Evolutionary conservation across 805 yeast genomes (phyloP).

Genomic region (Saccharomycopsis sp.): DNA sequence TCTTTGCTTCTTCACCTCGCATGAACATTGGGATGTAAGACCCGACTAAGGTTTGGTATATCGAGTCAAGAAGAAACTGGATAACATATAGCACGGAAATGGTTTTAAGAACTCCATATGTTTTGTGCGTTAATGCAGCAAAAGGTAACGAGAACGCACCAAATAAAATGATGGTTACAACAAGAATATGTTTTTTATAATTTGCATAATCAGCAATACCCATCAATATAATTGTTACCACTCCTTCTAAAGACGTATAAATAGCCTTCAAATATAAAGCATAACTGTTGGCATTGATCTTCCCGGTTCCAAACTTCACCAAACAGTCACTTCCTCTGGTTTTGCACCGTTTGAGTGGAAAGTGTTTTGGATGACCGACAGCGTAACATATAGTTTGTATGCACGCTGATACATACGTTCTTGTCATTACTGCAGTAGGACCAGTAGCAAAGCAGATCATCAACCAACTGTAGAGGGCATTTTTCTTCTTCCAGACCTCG

Average conservation of each 20-base stretch:
- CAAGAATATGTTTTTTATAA: slow-evolving; percentile 31
- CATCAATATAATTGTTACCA: slow-evolving; percentile 32
- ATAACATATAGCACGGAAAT: slow-evolving; percentile 31
- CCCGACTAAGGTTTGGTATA: slow-evolving; percentile 35
- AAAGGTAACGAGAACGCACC: slow-evolving; percentile 34
- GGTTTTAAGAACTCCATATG: slow-evolving; percentile 25
- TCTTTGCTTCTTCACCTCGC: slow-evolving; percentile 27
- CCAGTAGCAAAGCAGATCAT: slow-evolving; percentile 36
- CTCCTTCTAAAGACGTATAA: slow-evolving; percentile 34
- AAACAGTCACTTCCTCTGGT: slow-evolving; percentile 34
- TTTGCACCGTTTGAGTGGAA: slow-evolving; percentile 22
- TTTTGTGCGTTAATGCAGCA: slow-evolving; percentile 27
- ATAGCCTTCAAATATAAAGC: slow-evolving; percentile 34
- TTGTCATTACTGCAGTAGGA: slow-evolving; percentile 36
- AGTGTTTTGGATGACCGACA: slow-evolving; percentile 25
- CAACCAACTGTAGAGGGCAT: slow-evolving; percentile 31
- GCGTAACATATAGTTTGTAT: slow-evolving; percentile 33
- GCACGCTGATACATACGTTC: slow-evolving; percentile 36
- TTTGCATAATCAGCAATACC: slow-evolving; percentile 37
- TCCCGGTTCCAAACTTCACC: slow-evolving; percentile 31
- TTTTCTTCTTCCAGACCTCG: slow-evolving; percentile 14
- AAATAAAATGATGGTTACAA: slow-evolving; percentile 29
- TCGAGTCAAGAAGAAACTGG: slow-evolving; percentile 27
- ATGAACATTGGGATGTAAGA: slow-evolving; percentile 37
- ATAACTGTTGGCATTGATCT: slow-evolving; percentile 32